Evolutionary conservation across 495 filamentous ascomycete species (phyloP).

Genomic region (Pyronema domesticum): DNA sequence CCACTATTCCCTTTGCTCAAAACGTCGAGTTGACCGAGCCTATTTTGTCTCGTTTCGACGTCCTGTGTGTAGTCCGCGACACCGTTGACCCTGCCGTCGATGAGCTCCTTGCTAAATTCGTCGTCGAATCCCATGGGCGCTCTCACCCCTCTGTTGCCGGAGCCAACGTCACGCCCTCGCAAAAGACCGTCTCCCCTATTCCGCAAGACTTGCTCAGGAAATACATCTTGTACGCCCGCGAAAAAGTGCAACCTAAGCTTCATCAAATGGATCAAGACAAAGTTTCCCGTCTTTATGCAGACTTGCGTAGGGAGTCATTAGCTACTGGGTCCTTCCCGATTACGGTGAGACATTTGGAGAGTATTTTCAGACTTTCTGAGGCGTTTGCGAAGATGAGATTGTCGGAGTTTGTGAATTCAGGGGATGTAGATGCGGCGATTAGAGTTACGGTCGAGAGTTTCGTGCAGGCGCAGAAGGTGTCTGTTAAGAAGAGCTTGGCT

Average conservation of each 20-base stretch:
- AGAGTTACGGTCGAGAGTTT: slow-evolving; percentile 94
- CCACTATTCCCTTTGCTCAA: slow-evolving; percentile 79
- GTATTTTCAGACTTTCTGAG: slow-evolving; percentile 90
- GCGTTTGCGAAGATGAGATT: slow-evolving; percentile 97
- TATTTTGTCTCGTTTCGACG: slow-evolving; percentile 96
- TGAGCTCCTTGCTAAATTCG: slow-evolving; percentile 84
- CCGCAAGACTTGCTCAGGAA: slow-evolving; percentile 85
- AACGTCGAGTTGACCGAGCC: slow-evolving; percentile 97
- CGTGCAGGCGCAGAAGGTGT: slow-evolving; percentile 89
- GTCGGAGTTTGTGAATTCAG: slow-evolving; percentile 71
- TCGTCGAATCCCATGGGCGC: slow-evolving; percentile 78
- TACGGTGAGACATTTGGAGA: slow-evolving; percentile 93
- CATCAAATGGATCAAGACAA: slow-evolving; percentile 99
- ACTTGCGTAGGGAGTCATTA: slow-evolving; percentile 83
- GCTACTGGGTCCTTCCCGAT: slow-evolving; percentile 96
- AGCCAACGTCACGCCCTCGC: slow-evolving; percentile 9
- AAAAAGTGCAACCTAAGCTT: slow-evolving; percentile 77
- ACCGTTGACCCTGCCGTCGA: slow-evolving; percentile 95
- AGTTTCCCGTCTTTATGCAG: slow-evolving; percentile 78
- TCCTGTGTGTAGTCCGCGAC: slow-evolving; percentile 91
- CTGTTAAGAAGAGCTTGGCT: slow-evolving; percentile 90
- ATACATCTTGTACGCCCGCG: slow-evolving; percentile 91
- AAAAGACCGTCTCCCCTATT: slow-evolving; percentile 31
- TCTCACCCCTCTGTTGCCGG: slow-evolving; percentile 46
- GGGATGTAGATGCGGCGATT: slow-evolving; percentile 93